Base-by-base conservation (phyloP, 345 rosid genomes). In the Iberis pinnata region DNA sequence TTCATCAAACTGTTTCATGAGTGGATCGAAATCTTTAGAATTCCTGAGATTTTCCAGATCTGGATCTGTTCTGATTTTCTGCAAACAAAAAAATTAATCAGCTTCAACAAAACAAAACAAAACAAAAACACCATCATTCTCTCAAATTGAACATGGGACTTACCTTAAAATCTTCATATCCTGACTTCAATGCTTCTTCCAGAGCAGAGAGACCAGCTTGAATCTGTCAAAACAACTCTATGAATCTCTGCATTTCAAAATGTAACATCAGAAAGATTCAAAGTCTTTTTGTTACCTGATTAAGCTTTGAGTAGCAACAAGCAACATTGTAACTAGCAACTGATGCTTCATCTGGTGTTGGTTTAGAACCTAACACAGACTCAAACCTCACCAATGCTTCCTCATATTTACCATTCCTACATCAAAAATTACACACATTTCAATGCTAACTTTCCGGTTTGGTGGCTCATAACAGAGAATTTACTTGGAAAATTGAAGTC, bases 311-410 rank as follows among this genome's bases (percentile, higher is more conserved):
- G 70, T 84, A 90, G 58, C 96, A 87, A 65, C 93, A 90, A 26
- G 98, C 95, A 18, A 92, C 96, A 70, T 90, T 87, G 81, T 92
- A 87, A 70, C 95, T 78, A 16, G 96, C 88, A 13, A 84, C 80
- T 3, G 98, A 61, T 70, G 95, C 77, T 77, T 90, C 98, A 16
- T 50, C 58, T 15, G 70, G 65, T 16, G 83, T 80, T 43, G 98
- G 96, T 80, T 73, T 90, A 9, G 93, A 79, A 46, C 98, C 98
- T 70, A 87, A 47, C n/a, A 87, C 92, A 18, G 98, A 90, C 79
- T 90, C 98, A 56, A 90, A 90, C 58, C 73, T 92, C 79, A 71
- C 88, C 70, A 78, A 50, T 25, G 96, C 95, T 73, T 83, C 88
- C 73, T 87, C 88, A 49, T 82, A 92, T 12, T 84, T 84, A 38